Percentiles rank a stretch among this genome's conserved stretches.
phyloP scores from a whole-genome alignment of 2,329 filamentous ascomycete species.

The Colletotrichum navitas region DNA sequence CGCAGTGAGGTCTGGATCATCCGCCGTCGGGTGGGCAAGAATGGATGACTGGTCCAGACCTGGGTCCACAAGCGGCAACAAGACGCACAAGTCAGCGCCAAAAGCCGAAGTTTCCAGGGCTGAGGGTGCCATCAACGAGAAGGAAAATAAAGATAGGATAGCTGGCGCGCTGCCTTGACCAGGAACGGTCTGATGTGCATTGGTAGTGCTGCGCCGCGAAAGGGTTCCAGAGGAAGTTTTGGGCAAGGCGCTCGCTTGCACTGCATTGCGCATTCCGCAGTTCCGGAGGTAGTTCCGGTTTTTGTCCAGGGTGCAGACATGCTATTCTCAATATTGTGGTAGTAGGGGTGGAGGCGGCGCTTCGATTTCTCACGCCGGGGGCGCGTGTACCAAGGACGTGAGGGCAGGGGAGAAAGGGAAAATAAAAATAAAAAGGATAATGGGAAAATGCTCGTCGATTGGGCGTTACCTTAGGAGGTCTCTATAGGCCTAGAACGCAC shows the following conservation, averaged over 20 bases:
- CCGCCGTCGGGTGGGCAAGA: not conserved
- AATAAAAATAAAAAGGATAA: not conserved
- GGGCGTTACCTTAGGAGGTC: constrained; percentile 51
- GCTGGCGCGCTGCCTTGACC: constrained; percentile 16
- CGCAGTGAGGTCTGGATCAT: not conserved
- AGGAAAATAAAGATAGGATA: constrained; percentile 7
- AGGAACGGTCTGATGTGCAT: constrained; percentile 21
- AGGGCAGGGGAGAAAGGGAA: constrained; percentile 6
- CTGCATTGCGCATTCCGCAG: constrained; percentile 4
- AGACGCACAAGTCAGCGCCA: constrained; percentile 14
- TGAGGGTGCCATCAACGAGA: constrained; percentile 20
- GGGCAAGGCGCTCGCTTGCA: constrained; percentile 2
- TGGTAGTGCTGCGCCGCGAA: constrained; percentile 25
- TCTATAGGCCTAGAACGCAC: constrained; percentile 53
- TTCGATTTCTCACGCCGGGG: constrained; percentile 26
- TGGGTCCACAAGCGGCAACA: constrained; percentile 11
- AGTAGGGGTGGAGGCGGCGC: constrained; percentile 18
- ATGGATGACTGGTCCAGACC: constrained; percentile 14
- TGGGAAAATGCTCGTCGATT: constrained; percentile 33
- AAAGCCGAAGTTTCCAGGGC: constrained; percentile 2
- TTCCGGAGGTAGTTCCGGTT: constrained; percentile 39
- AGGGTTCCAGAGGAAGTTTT: constrained; percentile 14
- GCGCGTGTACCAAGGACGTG: constrained; percentile 20
- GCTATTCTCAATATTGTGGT: constrained; percentile 37
- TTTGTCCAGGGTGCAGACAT: constrained; percentile 32